Evolutionary conservation across 2,329 filamentous ascomycete species (phyloP).

Genomic region (Pseudogymnoascus sp.): DNA sequence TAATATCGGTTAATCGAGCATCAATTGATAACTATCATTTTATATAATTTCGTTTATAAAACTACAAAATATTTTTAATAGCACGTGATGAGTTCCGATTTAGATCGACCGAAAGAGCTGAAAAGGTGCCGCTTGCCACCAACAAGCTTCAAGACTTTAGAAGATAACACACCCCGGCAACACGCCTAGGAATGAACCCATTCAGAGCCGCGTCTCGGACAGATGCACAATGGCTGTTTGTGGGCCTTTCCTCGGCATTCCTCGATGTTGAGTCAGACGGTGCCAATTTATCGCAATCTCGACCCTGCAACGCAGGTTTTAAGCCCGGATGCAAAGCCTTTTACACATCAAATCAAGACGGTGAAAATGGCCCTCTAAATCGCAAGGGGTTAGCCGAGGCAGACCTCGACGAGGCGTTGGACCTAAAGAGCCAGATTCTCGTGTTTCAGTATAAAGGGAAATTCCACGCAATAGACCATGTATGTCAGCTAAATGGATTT

Average conservation of each 20-base stretch:
- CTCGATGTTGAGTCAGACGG: neutral
- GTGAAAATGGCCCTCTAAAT: constrained; percentile 23
- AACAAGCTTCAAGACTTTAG: neutral
- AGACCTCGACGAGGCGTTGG: constrained; percentile 26
- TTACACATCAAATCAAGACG: constrained; percentile 36
- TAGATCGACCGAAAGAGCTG: neutral
- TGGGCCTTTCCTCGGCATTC: neutral
- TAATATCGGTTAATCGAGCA: neutral
- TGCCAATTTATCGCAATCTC: neutral
- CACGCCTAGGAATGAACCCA: neutral
- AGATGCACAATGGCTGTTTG: neutral
- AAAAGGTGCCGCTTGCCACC: neutral
- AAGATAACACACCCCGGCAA: neutral
- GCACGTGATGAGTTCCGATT: neutral
- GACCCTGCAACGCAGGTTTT: constrained; percentile 31
- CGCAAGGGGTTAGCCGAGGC: constrained; percentile 23
- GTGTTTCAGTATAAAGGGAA: constrained; percentile 56
- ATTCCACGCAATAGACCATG: constrained; percentile 62
- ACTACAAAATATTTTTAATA: neutral
- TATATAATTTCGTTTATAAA: neutral
- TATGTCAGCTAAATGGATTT: constrained; percentile 31
- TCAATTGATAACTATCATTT: neutral
- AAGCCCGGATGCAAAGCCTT: constrained; percentile 54
- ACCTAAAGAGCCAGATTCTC: constrained; percentile 50
- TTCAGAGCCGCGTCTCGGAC: neutral